Evolutionary conservation across 805 yeast genomes (phyloP).

Genomic region (Saccharomycopsis microspora): DNA sequence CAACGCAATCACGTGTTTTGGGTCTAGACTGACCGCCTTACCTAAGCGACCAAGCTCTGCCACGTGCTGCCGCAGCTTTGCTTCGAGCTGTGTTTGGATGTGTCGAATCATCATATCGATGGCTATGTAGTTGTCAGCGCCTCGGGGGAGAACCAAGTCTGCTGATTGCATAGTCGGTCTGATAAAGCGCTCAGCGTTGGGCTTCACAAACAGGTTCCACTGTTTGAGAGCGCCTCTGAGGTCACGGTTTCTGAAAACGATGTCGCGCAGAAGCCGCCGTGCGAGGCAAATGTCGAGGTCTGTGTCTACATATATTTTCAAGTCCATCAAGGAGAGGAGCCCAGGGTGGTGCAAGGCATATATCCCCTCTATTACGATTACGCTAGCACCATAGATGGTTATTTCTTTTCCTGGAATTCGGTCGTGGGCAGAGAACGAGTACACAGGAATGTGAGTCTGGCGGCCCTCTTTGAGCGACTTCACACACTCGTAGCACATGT

Average conservation of each 20-base stretch:
- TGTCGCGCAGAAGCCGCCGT: conserved; percentile 79
- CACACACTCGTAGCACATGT: conserved; percentile 53
- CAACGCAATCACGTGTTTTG: conserved; percentile 26
- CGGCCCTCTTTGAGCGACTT: conserved; percentile 59
- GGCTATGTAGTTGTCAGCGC: conserved; percentile 61
- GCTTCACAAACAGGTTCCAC: conserved; percentile 88
- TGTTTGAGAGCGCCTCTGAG: conserved; percentile 72
- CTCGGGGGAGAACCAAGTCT: conserved; percentile 84
- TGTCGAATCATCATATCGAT: conserved; percentile 71
- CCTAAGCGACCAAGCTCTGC: conserved; percentile 43
- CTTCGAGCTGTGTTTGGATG: conserved; percentile 55
- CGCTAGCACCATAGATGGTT: conserved; percentile 87
- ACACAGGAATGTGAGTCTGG: conserved; percentile 53
- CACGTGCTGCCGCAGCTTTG: conserved; percentile 60
- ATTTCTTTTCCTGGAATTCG: conserved; percentile 43
- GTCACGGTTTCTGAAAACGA: conserved; percentile 77
- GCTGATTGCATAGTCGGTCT: conserved; percentile 71
- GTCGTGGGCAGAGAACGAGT: conserved; percentile 54
- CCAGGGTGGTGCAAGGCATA: conserved; percentile 68
- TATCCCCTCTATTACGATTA: conserved; percentile 85
- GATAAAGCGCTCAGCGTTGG: conserved; percentile 70
- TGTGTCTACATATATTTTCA: conserved; percentile 86
- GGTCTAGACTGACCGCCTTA: conserved; percentile 18
- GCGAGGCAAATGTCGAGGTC: conserved; percentile 90
- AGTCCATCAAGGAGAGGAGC: conserved; percentile 64